Conservation (phyloP, 176 grass and related monocot genomes). For the Saccharum spontaneum region DNA sequence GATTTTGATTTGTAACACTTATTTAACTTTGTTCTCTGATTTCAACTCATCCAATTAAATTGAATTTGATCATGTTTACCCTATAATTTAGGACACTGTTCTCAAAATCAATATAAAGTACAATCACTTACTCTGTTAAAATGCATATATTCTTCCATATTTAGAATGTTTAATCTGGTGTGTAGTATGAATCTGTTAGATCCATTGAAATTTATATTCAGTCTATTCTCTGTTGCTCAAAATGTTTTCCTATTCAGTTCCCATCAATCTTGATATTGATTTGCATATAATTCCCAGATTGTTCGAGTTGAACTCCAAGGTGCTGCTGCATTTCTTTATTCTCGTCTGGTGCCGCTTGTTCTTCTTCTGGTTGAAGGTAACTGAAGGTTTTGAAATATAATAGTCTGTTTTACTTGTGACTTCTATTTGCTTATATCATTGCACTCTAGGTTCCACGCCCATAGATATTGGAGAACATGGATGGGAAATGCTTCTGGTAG, state of each 20-base stretch:
- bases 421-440: conserved; percentile 24
- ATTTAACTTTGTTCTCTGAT: background rate
- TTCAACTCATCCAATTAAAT: conserved; percentile 7
- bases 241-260: background rate
- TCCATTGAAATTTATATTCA: background rate
- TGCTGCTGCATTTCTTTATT: conserved; percentile 77
- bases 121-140: background rate
- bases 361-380: conserved; percentile 93
- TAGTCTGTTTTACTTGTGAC: background rate
- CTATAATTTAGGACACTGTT: background rate
- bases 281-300: conserved; percentile 47
- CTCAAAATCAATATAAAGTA: background rate
- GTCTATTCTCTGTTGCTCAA: conserved; percentile 1
- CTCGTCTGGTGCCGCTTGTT: conserved; percentile 82
- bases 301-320: conserved; percentile 70
- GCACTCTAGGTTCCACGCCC: conserved; percentile 58
- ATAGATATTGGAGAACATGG: conserved; percentile 88
- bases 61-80: background rate
- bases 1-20: background rate
- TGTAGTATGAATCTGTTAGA: background rate
- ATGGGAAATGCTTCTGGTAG: conserved; percentile 80
- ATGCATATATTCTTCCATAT: background rate
- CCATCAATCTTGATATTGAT: background rate
- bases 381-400: conserved; percentile 21
- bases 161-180: background rate